Percentiles rank a stretch among this genome's conserved stretches.
Evolutionary conservation across 768 basidiomycete genomes (phyloP).

Genomic region (Lactarius vividus): DNA sequence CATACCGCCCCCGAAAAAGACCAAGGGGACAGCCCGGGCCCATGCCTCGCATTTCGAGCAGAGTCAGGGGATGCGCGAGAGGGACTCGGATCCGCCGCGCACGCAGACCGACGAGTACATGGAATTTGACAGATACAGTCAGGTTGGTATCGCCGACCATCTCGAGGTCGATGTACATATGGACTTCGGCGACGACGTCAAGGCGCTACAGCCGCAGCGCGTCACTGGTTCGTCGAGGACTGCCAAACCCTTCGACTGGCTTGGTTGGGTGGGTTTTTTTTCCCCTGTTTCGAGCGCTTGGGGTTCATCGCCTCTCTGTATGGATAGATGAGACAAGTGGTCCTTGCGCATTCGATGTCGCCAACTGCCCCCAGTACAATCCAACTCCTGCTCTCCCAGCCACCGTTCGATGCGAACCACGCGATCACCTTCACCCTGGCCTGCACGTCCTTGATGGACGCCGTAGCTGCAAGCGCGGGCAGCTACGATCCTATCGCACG

Average conservation of each 20-base stretch:
- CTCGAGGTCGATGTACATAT: neutral
- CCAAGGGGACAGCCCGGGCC: slow-evolving; percentile 13
- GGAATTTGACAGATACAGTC: slow-evolving; percentile 13
- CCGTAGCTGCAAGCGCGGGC: slow-evolving; percentile 5
- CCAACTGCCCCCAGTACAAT: slow-evolving; percentile 17
- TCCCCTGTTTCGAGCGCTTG: neutral
- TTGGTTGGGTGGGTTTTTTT: slow-evolving; percentile 19
- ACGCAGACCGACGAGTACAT: slow-evolving; percentile 7
- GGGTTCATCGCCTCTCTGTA: neutral
- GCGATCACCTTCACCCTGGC: slow-evolving; percentile 11
- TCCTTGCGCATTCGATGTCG: slow-evolving; percentile 21
- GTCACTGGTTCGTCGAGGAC: neutral
- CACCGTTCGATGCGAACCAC: slow-evolving; percentile 4
- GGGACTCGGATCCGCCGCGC: neutral
- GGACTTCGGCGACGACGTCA: slow-evolving; percentile 7
- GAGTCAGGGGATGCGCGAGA: slow-evolving; percentile 15
- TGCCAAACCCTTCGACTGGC: slow-evolving; percentile 20
- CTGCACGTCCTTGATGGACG: slow-evolving; percentile 22
- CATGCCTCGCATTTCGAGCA: slow-evolving; percentile 8
- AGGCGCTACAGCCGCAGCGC: neutral
- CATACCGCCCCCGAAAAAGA: slow-evolving; percentile 1
- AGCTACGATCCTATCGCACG: slow-evolving; percentile 14
- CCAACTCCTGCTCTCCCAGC: slow-evolving; percentile 23
- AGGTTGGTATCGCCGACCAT: neutral
- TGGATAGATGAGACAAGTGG: slow-evolving; percentile 23